Evolutionary conservation across 139 green algal genomes (phyloP), one percentile per base, ranked within the genome.

Genomic region (Picochlorum costavermella): DNA sequence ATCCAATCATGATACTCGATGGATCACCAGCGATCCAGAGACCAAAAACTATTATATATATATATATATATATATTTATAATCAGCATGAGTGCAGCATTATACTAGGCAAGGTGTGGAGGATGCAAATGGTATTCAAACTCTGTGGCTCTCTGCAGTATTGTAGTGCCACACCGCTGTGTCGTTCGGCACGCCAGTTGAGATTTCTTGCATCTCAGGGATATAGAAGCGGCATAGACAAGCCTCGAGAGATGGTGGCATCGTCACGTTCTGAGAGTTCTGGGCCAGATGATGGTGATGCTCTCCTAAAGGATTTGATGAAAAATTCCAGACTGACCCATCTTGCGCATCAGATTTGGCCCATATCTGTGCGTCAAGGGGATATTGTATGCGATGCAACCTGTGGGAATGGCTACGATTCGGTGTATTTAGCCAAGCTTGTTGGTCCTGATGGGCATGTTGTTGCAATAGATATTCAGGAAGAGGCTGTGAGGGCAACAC

Each of bases 321-420:
- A 65, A 33, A 31, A 67, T n/a, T 60, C 53, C 6, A 60, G 68
- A 33, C 43, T 72, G 16, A 78, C 72, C 1, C 53, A 71, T 23
- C 33, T 77, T 2, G 61, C 69, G 4, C 56, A 77, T 17, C 55
- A 63, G 26, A 14, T 63, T 16, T 79, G 75, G 66, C 26, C 13
- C 10, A 20, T 80, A 56, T 61, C 87, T 45, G 23, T 87, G 16
- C 57, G 50, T 14, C 68, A 64, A 5, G 84, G 84, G 2, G 81
- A 89, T 30, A 67, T 31, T 1, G 78, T 72, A 2, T 75, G 86
- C 5, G 81, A 87, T 65, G 69, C 69, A 2, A 75, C 69, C 12
- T 76, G 65, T 51, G 84, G 84, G 25, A 87, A 88, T 50, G 84
- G 84, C 25, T 61, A 83, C 25, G 83, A 90, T 65, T 84, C 77